Conservation (phyloP, 345 rosid genomes). For the Eucalyptus cloeziana region DNA sequence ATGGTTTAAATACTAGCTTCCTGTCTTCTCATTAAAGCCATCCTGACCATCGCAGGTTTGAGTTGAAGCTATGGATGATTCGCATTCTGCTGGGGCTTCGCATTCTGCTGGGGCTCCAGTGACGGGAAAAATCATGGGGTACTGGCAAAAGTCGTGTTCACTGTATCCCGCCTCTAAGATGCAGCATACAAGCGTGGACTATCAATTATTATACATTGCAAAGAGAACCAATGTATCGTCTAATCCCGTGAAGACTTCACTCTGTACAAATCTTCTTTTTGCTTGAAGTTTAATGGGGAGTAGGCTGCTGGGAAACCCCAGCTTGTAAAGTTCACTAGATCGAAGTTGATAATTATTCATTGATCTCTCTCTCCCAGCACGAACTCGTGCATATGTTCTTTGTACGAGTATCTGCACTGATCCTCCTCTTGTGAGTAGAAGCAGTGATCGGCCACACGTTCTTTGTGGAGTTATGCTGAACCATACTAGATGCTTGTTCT, state of each 20-base stretch:
- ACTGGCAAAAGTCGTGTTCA: not conserved
- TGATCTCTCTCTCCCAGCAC: not conserved
- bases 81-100: too few relatives aligned
- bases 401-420: not conserved
- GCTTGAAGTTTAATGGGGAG: not conserved
- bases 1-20: not conserved
- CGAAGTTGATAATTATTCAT: not conserved
- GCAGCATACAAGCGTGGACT: not conserved
- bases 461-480: not conserved
- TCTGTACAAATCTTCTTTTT: not conserved
- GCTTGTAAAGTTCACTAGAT: not conserved
- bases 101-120: not conserved
- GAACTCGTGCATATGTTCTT: not conserved
- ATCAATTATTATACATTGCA: not conserved
- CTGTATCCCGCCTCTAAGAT: not conserved
- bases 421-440: not conserved
- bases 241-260: not conserved
- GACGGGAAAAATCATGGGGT: not conserved
- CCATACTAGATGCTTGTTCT: not conserved
- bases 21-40: not conserved
- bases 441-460: not conserved
- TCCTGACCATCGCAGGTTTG: not conserved
- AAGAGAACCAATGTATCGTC: not conserved
- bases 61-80: not conserved
- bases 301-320: not conserved